Evolutionary conservation across 1,284 basidiomycete species (phyloP).

Genomic region (Acaromyces ingoldii): DNA sequence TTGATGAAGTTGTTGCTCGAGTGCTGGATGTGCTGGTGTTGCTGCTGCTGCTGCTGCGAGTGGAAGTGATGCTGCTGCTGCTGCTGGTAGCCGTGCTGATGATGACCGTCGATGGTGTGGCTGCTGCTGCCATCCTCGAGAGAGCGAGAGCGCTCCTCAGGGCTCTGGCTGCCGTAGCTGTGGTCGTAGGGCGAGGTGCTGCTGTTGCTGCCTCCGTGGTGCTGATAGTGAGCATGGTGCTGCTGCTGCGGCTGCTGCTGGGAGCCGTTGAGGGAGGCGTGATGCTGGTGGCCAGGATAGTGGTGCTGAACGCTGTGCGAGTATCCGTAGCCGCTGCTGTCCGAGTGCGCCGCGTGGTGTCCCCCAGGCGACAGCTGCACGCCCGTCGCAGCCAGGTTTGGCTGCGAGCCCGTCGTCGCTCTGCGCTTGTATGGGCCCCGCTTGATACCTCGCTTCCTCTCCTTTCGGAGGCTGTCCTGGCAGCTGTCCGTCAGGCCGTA

Average conservation of each 20-base stretch:
- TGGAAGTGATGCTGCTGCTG: neutral
- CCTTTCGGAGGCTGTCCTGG: slow-evolving; percentile 73
- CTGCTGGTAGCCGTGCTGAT: neutral
- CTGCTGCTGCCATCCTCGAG: neutral
- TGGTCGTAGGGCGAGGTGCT: neutral
- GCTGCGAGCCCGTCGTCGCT: slow-evolving; percentile 32
- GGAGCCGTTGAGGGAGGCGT: no score
- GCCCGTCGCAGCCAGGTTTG: neutral
- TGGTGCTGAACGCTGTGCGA: neutral
- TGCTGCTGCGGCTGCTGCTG: neutral
- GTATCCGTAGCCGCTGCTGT: slow-evolving; percentile 13
- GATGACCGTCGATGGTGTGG: neutral
- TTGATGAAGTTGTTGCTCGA: neutral
- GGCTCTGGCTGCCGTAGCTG: no score
- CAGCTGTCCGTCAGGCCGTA: slow-evolving; percentile 75
- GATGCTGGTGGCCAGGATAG: neutral
- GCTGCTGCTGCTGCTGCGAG: neutral
- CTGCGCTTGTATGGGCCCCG: slow-evolving; percentile 81
- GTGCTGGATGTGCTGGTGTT: neutral
- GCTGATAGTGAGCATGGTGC: slow-evolving; percentile 1
- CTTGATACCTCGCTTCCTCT: slow-evolving; percentile 77
- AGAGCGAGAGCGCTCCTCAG: no score
- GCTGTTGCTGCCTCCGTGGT: no score
- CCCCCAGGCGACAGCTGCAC: neutral
- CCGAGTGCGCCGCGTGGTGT: neutral